Conservation (phyloP, 2,329 filamentous ascomycete genomes). For the Trichoderma sp. region DNA sequence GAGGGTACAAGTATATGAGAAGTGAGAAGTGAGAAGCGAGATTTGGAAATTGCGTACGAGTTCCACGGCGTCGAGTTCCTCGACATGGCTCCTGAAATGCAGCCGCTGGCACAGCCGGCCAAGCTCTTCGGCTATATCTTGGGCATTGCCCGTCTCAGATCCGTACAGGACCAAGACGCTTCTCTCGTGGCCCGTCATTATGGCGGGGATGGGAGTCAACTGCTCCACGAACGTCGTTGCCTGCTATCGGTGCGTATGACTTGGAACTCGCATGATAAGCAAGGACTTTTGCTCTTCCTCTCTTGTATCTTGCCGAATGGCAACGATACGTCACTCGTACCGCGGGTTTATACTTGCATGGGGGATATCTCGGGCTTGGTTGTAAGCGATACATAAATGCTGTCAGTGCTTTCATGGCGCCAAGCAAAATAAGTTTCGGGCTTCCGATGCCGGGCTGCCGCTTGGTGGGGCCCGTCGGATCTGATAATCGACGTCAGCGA, state of each 20-base stretch:
- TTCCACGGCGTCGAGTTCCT: constrained; percentile 74
- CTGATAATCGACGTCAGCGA: constrained; percentile 2
- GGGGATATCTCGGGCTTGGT: not conserved
- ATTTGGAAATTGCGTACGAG: constrained; percentile 60
- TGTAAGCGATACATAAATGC: not conserved
- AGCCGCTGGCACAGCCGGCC: constrained; percentile 73
- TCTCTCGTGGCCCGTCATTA: constrained; percentile 38
- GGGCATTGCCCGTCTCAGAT: constrained; percentile 91
- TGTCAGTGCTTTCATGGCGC: not conserved
- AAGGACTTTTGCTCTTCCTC: not conserved
- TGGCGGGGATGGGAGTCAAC: not conserved
- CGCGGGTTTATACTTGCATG: not conserved
- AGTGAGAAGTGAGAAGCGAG: not conserved
- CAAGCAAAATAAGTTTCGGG: not conserved
- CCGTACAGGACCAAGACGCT: constrained; percentile 78
- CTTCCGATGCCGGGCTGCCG: constrained; percentile 22
- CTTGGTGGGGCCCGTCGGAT: constrained; percentile 7
- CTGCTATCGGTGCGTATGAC: not conserved
- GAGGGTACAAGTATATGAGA: not conserved
- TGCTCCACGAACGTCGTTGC: not conserved
- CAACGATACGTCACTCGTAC: not conserved
- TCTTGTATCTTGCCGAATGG: not conserved
- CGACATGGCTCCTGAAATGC: constrained; percentile 73
- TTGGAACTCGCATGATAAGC: not conserved
- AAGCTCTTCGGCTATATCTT: constrained; percentile 87